Conservation (phyloP, 2,329 filamentous ascomycete genomes). For the Exophiala dermatitidis region DNA sequence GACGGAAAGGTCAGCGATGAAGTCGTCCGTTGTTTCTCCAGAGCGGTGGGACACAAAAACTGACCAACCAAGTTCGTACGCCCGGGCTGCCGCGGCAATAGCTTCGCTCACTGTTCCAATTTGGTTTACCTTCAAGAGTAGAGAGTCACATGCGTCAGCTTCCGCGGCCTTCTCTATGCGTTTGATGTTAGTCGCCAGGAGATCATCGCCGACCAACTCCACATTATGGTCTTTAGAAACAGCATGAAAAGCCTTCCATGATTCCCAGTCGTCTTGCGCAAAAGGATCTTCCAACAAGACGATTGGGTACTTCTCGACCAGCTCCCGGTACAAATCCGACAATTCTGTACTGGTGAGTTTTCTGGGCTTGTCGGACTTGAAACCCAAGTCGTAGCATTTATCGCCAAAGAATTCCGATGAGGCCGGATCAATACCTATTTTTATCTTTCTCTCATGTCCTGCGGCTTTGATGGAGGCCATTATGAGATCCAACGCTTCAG, state of each 20-base stretch:
- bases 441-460: slow-evolving; percentile 32
- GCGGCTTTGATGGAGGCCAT: slow-evolving; percentile 27
- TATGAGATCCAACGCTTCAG: slow-evolving; percentile 33
- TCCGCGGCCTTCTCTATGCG: slow-evolving; percentile 33
- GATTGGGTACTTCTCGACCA: slow-evolving; percentile 35
- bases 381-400: slow-evolving; percentile 34
- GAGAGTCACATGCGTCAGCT: slow-evolving; percentile 36
- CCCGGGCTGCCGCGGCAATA: slow-evolving; percentile 33
- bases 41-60: slow-evolving; percentile 41
- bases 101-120: slow-evolving; percentile 39
- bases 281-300: slow-evolving; percentile 39
- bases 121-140: slow-evolving; percentile 41
- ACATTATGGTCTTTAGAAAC: slow-evolving; percentile 31
- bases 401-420: slow-evolving; percentile 35
- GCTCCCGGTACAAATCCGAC: slow-evolving; percentile 29
- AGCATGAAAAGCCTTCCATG: slow-evolving; percentile 34
- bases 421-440: slow-evolving; percentile 39
- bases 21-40: slow-evolving; percentile 40
- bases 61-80: slow-evolving; percentile 33
- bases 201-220: slow-evolving; percentile 39
- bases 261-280: slow-evolving; percentile 36
- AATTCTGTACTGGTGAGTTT: slow-evolving; percentile 29
- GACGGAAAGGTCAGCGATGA: slow-evolving; percentile 39
- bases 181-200: slow-evolving; percentile 36
- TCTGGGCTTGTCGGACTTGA: slow-evolving; percentile 31